phyloP scores from a whole-genome alignment of 176 grass and related monocot species.

The Eragrostis curvula region DNA sequence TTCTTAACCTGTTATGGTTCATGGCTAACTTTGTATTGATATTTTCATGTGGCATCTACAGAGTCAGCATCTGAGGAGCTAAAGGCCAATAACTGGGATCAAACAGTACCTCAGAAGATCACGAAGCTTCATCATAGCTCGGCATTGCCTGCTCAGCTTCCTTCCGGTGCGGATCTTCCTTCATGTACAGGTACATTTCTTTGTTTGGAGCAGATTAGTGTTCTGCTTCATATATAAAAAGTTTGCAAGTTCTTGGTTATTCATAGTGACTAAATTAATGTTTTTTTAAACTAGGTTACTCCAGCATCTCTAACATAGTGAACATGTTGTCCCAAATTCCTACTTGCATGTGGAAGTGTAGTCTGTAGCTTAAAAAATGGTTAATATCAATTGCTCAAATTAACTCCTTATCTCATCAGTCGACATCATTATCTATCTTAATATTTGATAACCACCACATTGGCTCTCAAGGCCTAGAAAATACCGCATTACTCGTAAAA shows the following conservation, averaged over 20 bases:
- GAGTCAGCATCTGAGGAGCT: conserved; percentile 61
- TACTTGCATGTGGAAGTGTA: too few species aligned
- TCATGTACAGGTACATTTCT: conserved; percentile 75
- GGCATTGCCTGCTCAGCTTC: conserved; percentile 64
- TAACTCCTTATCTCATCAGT: too few species aligned
- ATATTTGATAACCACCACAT: too few species aligned
- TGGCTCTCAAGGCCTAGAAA: too few species aligned
- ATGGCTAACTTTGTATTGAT: conserved; percentile 4
- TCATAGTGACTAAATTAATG: background rate
- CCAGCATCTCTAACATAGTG: too few species aligned
- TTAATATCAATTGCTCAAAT: too few species aligned
- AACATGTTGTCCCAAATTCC: too few species aligned
- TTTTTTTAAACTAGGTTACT: too few species aligned
- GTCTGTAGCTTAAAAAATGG: too few species aligned
- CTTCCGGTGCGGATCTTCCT: conserved; percentile 90
- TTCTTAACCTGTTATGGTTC: background rate
- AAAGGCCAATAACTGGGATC: conserved; percentile 55
- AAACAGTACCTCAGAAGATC: conserved; percentile 33
- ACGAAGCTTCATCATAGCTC: conserved; percentile 54
- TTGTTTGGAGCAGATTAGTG: conserved; percentile 6
- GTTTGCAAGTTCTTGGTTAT: conserved; percentile 2
- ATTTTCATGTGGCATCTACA: conserved; percentile 32
- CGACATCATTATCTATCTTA: too few species aligned
- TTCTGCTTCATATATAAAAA: conserved; percentile 3
- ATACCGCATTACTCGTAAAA: too few species aligned